Evolutionary conservation across 2,329 filamentous ascomycete species (phyloP).

Genomic region (Trichoderma atroviride): DNA sequence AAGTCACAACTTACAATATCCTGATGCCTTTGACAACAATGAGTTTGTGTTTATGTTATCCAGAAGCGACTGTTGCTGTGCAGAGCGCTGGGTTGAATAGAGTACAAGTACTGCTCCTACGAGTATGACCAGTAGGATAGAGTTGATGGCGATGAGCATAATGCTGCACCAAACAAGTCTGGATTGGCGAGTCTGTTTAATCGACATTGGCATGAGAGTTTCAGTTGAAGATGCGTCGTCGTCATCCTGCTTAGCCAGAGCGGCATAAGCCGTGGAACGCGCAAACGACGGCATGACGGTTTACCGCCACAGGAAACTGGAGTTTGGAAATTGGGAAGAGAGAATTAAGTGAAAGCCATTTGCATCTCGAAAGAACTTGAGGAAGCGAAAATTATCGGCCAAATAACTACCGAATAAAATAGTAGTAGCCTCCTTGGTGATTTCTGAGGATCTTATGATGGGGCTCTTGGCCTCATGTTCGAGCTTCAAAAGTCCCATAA

Average conservation of each 20-base stretch:
- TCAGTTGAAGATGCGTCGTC: slow-evolving; percentile 1
- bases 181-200: not conserved
- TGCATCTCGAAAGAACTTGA: not conserved
- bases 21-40: not conserved
- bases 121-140: not conserved
- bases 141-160: slow-evolving; percentile 1
- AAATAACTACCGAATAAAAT: not conserved
- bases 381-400: not conserved
- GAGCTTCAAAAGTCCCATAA: slow-evolving; percentile 2
- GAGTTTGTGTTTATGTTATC: not conserved
- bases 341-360: not conserved
- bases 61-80: not conserved
- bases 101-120: not conserved
- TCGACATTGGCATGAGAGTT: not conserved
- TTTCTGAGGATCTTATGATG: not conserved
- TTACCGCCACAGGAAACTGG: not conserved
- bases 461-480: not conserved
- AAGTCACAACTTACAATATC: not conserved
- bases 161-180: slow-evolving; percentile 4
- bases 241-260: slow-evolving; percentile 2
- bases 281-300: not conserved
- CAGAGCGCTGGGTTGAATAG: not conserved
- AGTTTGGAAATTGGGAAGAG: not conserved
- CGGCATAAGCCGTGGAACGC: not conserved
- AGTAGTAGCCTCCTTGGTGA: not conserved